Evolutionary conservation across 352 stramenopile genomes (phyloP).

Genomic region (Globisporangium abappressorium): DNA sequence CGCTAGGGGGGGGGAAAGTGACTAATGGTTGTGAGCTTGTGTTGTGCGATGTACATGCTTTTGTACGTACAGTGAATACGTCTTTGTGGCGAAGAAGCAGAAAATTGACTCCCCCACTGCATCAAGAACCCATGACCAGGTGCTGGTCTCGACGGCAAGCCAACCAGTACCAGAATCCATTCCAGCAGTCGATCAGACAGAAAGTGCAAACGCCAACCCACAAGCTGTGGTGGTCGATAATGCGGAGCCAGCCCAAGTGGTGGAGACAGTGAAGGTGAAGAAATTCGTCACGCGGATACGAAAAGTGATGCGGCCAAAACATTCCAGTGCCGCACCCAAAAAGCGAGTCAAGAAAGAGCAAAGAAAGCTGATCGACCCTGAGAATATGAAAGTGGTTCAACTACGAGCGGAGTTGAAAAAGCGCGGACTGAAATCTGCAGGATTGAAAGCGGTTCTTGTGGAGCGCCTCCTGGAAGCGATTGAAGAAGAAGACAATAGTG

Average conservation of each 20-base stretch:
- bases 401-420: constrained; percentile 58
- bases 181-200: constrained; percentile 5
- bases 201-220: neutral
- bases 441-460: constrained; percentile 52
- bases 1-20: neutral
- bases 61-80: constrained; percentile 15
- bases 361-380: constrained; percentile 24
- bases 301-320: constrained; percentile 27
- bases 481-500: constrained; percentile 32
- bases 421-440: constrained; percentile 45
- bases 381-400: constrained; percentile 44
- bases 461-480: constrained; percentile 48
- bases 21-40: neutral
- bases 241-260: neutral
- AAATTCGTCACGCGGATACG: constrained; percentile 44
- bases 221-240: neutral
- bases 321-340: neutral
- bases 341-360: constrained; percentile 26
- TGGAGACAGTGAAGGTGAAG: neutral
- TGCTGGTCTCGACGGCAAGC: neutral
- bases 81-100: constrained; percentile 16
- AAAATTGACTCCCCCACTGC: neutral
- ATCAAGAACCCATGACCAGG: constrained; percentile 6
- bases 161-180: neutral
- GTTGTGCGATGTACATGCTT: neutral